Percentiles rank a stretch among this genome's conserved stretches.
Evolutionary conservation across 371 early-diverging fungal genomes (phyloP).

Genomic region (Mucor plumbeus): DNA sequence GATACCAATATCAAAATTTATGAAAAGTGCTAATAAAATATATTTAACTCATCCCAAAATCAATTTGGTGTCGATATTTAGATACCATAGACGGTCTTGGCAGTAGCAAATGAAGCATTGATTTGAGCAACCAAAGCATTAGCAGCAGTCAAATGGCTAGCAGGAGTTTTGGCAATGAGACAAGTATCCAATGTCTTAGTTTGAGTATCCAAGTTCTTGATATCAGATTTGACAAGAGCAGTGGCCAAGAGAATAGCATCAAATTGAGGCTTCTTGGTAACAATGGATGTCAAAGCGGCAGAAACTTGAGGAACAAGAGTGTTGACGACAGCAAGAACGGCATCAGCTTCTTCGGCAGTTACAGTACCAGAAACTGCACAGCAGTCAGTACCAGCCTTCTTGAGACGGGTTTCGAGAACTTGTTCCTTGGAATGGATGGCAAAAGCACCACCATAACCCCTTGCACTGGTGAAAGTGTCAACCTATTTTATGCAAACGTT

Average conservation of each 20-base stretch:
- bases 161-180: conserved; percentile 23
- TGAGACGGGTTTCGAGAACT: conserved; percentile 18
- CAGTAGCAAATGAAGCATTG: conserved; percentile 22
- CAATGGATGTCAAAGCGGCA: conserved; percentile 16
- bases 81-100: conserved; percentile 26
- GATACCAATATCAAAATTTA: not conserved
- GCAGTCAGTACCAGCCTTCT: conserved; percentile 23
- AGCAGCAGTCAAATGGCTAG: conserved; percentile 16
- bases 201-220: conserved; percentile 19
- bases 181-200: conserved; percentile 24
- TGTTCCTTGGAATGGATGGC: conserved; percentile 16
- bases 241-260: too few relatives aligned
- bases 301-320: conserved; percentile 18
- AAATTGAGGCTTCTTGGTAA: not conserved
- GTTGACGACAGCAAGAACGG: conserved; percentile 16
- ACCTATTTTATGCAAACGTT: conserved; percentile 10
- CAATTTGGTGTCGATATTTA: conserved; percentile 7
- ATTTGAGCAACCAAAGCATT: conserved; percentile 17
- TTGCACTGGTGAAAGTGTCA: conserved; percentile 15
- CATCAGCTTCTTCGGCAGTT: conserved; percentile 25
- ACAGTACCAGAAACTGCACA: conserved; percentile 9
- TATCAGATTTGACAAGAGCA: not conserved
- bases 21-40: not conserved
- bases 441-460: conserved; percentile 26
- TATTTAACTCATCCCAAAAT: not conserved